Evolutionary conservation across 1,284 basidiomycete genomes (phyloP).

Genomic region (Flammula alnicola): DNA sequence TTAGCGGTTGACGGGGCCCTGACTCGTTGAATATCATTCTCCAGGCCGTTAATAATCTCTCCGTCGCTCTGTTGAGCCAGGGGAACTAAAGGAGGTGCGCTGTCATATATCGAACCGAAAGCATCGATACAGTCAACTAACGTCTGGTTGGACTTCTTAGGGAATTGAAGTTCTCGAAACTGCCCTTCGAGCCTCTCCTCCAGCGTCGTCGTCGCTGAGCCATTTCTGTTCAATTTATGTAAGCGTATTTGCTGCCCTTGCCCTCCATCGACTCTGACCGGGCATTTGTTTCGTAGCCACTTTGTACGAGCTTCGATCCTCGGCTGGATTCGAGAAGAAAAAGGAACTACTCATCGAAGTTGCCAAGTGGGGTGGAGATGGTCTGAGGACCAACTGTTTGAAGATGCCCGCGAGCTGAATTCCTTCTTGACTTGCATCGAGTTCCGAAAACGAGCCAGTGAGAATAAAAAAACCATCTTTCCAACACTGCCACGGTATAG

Average conservation of each 20-base stretch:
- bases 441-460: no score
- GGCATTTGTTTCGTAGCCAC: conserved; percentile 54
- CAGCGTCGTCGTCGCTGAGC: conserved; percentile 72
- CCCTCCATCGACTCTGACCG: not conserved
- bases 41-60: conserved; percentile 79
- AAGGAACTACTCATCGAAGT: conserved; percentile 72
- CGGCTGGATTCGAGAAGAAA: conserved; percentile 72
- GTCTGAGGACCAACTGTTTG: conserved; percentile 74
- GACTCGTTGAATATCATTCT: conserved; percentile 2
- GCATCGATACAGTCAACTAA: not conserved
- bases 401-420: conserved; percentile 70
- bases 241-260: conserved; percentile 30
- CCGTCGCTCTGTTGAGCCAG: conserved; percentile 69
- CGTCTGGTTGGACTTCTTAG: conserved; percentile 42
- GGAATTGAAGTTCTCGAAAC: conserved; percentile 70
- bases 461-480: no score
- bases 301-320: conserved; percentile 77
- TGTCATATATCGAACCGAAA: not conserved
- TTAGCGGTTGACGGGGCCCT: no score
- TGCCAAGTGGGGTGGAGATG: conserved; percentile 83
- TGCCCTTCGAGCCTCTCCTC: conserved; percentile 65
- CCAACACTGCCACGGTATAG: no score
- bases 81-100: conserved; percentile 71
- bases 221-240: conserved; percentile 84
- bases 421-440: no score